Evolutionary conservation across 2,329 filamentous ascomycete genomes (phyloP).

Genomic region (Myriangium duriaei): DNA sequence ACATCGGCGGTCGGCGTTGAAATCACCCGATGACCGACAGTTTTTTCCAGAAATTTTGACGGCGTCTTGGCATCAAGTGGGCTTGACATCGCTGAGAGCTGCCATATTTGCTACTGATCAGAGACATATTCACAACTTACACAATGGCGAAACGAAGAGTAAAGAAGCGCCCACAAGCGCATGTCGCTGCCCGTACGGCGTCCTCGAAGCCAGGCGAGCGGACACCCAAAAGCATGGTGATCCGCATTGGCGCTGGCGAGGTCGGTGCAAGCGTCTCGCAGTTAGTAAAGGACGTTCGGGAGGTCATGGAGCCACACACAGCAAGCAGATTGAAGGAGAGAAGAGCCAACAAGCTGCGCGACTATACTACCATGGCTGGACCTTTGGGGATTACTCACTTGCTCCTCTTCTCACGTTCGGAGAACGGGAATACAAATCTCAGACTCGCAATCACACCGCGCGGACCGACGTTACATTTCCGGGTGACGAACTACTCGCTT

Average conservation of each 20-base stretch:
- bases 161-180: constrained; percentile 67
- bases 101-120: constrained; percentile 5
- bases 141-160: constrained; percentile 66
- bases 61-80: neutral
- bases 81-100: neutral
- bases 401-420: constrained; percentile 81
- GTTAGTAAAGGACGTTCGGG: constrained; percentile 77
- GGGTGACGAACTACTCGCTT: constrained; percentile 87
- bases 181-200: constrained; percentile 44
- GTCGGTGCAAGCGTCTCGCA: constrained; percentile 86
- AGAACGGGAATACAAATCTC: constrained; percentile 83
- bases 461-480: constrained; percentile 86
- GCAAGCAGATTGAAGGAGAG: constrained; percentile 82
- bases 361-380: constrained; percentile 92
- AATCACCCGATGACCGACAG: neutral
- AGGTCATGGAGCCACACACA: constrained; percentile 92
- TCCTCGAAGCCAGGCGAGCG: constrained; percentile 48
- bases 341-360: constrained; percentile 72
- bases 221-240: constrained; percentile 93
- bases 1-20: neutral
- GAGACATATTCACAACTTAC: neutral
- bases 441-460: constrained; percentile 76
- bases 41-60: neutral
- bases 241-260: constrained; percentile 87
- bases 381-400: constrained; percentile 88